Evolutionary conservation across 1,139 yeast genomes (phyloP), one percentile per base, ranked within the genome.

Genomic region (Candida gigantensis): DNA sequence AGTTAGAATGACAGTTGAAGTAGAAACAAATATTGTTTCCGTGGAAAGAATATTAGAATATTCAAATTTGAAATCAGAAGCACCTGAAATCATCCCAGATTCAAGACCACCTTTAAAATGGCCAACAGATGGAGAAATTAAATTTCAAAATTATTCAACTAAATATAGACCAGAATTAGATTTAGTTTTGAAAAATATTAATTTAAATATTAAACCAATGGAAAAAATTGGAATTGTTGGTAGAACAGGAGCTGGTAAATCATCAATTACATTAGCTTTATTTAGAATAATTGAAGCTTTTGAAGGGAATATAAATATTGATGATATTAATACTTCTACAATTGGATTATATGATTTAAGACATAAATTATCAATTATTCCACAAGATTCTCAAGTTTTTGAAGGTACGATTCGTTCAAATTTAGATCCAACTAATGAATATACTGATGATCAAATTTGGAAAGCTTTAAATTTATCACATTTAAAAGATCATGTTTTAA

Each of bases 1-100:
- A 61, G 97, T 92, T 24, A 77, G 97, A 65, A 90, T 90, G 97
- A 88, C 96, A 0, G 97, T 90, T 38, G 97, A 90, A 53, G 96
- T 92, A 36, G 98, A 92, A 58, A 88, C 97, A 9, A 90, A 90
- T 59, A 90, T 92, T 66, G 97, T 92, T 31, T 86, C 96, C 5
- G 97, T 92, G 30, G 98, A 92, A 65, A 83, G 98, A 71, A 83
- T 90, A 40, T 69, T 86, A 62, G 97, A 92, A 60, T 92, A 92
- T 61, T 77, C 95, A 12, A 59, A 65, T 28, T 71, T 92, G 49
- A 67, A 69, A 28, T 71, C 89, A 11, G 98, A 92, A 65, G 97
- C 96, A 3, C 88, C 96, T 0, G 82, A 74, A 41, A 62, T 85
- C 23, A 71, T 90, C 43, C 84, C 81, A 46, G 74, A 70, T 32